Conservation (phyloP, 225 moss, liverwort and hornwort genomes). For the Bryoerythrophyllum caledonicum region DNA sequence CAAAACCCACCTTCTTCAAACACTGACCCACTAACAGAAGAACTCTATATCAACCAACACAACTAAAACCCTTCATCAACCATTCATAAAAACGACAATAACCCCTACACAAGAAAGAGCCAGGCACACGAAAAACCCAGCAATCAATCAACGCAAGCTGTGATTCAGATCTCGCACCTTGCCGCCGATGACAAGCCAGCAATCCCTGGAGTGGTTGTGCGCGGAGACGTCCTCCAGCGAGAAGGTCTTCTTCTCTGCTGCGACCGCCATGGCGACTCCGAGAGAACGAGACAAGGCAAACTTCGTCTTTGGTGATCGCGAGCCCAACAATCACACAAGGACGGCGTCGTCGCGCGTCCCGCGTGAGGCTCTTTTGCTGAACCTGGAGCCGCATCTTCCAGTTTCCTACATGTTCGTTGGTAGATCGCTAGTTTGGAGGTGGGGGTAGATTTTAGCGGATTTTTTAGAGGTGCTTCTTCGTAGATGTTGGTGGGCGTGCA, state of each 20-base stretch:
- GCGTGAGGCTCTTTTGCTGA: background rate
- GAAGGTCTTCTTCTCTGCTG: conserved; percentile 47
- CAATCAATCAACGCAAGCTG: conserved; percentile 2
- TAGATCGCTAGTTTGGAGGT: fast-evolving
- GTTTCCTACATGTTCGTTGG: fast-evolving
- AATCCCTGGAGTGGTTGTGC: conserved; percentile 61
- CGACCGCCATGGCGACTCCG: conserved; percentile 22
- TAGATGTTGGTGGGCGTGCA: background rate
- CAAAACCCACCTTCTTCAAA: background rate
- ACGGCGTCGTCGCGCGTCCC: background rate
- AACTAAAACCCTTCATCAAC: background rate
- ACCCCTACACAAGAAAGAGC: background rate
- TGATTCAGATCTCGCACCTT: conserved; percentile 31
- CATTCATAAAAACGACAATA: background rate
- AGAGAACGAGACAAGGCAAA: background rate
- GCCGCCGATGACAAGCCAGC: conserved; percentile 67
- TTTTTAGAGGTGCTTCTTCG: background rate
- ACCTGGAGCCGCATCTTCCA: background rate
- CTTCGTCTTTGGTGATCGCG: background rate
- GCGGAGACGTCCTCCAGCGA: conserved; percentile 54
- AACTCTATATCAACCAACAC: too few relatives aligned
- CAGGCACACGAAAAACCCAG: too few relatives aligned
- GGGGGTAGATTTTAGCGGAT: fast-evolving
- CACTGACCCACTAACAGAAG: background rate
- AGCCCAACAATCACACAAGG: background rate